Percentiles rank a stretch among this genome's conserved stretches.
Evolutionary conservation across 2,329 filamentous ascomycete genomes (phyloP).

Genomic region (Endoconidiophora laricicola): DNA sequence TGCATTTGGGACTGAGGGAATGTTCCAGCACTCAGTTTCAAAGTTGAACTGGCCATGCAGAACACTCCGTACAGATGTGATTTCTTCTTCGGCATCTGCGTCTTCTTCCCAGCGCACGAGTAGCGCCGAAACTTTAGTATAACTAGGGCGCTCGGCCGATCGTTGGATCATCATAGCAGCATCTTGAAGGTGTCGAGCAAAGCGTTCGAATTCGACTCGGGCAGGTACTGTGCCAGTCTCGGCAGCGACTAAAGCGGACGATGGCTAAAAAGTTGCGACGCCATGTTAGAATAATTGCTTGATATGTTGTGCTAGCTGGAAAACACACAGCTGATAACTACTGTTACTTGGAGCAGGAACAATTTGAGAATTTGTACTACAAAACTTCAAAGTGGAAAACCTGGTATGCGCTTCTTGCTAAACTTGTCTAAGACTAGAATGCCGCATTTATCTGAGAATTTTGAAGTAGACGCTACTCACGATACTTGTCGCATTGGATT

Average conservation of each 20-base stretch:
- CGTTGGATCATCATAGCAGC: constrained; percentile 50
- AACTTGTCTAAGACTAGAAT: too few relatives aligned
- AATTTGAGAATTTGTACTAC: too few relatives aligned
- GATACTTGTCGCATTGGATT: constrained; percentile 7
- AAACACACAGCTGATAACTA: too few relatives aligned
- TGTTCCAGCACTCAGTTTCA: constrained; percentile 42
- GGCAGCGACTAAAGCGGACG: not conserved
- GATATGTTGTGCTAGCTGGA: too few relatives aligned
- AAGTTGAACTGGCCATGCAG: constrained; percentile 45
- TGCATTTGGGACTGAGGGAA: constrained; percentile 41
- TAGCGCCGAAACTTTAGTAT: constrained; percentile 42
- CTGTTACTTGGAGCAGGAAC: too few relatives aligned
- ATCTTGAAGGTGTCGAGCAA: constrained; percentile 51
- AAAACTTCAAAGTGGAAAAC: not conserved
- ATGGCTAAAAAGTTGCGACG: not conserved
- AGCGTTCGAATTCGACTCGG: constrained; percentile 48
- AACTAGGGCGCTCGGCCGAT: constrained; percentile 41
- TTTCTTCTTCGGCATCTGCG: constrained; percentile 33
- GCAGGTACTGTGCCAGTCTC: constrained; percentile 11
- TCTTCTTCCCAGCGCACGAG: constrained; percentile 48
- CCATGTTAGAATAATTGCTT: too few relatives aligned
- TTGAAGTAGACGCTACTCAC: constrained; percentile 7
- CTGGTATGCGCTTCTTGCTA: too few relatives aligned
- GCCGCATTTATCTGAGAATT: too few relatives aligned
- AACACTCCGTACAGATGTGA: constrained; percentile 37